Percentiles rank a stretch among this genome's conserved stretches.
Conservation (phyloP, 306 rosid species). For the Alnus glutinosa region DNA sequence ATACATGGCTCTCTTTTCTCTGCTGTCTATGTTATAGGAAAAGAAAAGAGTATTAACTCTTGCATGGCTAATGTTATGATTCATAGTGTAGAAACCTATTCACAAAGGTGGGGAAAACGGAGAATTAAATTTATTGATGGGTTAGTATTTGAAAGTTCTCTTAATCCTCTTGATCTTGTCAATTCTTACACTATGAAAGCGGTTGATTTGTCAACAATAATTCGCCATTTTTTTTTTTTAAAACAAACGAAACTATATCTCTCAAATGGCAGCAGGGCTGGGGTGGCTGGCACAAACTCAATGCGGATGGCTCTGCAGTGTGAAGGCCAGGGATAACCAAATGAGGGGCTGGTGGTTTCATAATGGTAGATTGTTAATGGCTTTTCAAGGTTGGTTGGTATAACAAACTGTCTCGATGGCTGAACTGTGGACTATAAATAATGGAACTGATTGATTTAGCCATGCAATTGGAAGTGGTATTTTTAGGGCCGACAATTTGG, state of each 20-base stretch:
- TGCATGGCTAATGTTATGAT: not conserved
- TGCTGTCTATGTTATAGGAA: not conserved
- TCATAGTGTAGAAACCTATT: not conserved
- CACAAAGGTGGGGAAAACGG: not conserved
- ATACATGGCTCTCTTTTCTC: not conserved
- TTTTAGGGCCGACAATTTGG: no score
- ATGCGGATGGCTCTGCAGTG: no score
- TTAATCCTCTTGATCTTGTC: not conserved
- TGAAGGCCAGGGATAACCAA: no score
- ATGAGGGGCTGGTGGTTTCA: no score
- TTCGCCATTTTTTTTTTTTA: no score
- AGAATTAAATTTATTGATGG: not conserved
- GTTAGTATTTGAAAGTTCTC: not conserved
- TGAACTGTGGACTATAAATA: not conserved
- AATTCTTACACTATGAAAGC: not conserved
- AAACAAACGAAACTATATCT: not conserved
- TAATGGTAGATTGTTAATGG: no score
- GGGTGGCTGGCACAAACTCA: no score
- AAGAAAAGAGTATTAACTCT: not conserved
- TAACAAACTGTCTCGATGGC: not conserved
- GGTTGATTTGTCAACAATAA: not conserved
- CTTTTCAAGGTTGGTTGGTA: no score
- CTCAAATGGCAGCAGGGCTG: not conserved
- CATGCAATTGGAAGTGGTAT: no score
- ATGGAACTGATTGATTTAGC: no score